Conservation (phyloP, 768 basidiomycete species). For the Russula olivacea region DNA sequence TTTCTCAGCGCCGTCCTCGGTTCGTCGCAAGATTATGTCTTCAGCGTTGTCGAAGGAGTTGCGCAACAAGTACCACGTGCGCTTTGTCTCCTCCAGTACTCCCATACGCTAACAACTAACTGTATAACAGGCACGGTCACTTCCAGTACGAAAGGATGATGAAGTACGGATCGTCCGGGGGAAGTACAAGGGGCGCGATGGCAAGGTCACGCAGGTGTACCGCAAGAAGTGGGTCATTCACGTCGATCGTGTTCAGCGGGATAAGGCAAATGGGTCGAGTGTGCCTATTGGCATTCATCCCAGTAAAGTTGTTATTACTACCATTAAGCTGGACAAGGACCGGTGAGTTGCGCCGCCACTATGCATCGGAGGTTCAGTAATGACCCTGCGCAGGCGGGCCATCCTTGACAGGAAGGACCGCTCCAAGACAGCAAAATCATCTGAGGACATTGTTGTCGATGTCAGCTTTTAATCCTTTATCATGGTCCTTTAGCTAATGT, state of each 20-base stretch:
- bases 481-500: constrained; percentile 21
- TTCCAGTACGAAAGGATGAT: constrained; percentile 96
- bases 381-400: constrained; percentile 51
- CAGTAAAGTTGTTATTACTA: constrained; percentile 92
- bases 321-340: constrained; percentile 90
- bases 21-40: constrained; percentile 97
- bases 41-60: constrained; percentile 94
- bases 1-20: constrained; percentile 90
- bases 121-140: constrained; percentile 64
- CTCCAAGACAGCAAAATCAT: constrained; percentile 50
- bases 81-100: neutral
- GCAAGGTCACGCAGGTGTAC: constrained; percentile 96
- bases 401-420: constrained; percentile 84
- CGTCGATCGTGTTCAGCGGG: constrained; percentile 94
- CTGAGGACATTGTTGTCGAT: constrained; percentile 69
- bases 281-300: constrained; percentile 94
- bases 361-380: neutral
- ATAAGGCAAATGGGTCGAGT: constrained; percentile 95
- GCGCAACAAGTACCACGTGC: constrained; percentile 82
- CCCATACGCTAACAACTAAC: constrained; percentile 8
- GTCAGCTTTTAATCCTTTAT: constrained; percentile 41
- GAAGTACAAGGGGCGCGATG: constrained; percentile 98
- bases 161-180: constrained; percentile 96
- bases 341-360: constrained; percentile 40
- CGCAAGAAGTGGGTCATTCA: constrained; percentile 99